phyloP scores from a whole-genome alignment of 768 basidiomycete species.

The Butyriboletus loyo region DNA sequence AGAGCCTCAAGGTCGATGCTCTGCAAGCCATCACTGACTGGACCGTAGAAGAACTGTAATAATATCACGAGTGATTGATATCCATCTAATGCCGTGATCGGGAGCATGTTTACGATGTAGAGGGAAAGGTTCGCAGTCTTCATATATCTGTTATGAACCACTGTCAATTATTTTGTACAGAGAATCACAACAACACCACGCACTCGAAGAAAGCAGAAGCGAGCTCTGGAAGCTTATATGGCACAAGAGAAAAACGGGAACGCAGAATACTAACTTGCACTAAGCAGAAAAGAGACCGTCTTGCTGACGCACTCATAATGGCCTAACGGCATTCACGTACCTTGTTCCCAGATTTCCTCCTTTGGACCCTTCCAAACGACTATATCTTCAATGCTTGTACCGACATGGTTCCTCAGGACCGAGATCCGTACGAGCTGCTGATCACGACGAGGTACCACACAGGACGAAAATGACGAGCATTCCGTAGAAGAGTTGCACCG shows the following conservation, averaged over 20 bases:
- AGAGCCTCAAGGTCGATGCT: slow-evolving; percentile 23
- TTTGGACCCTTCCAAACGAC: slow-evolving; percentile 75
- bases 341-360: slow-evolving; percentile 63
- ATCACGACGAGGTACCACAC: slow-evolving; percentile 49
- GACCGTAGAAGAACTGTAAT: slow-evolving; percentile 21
- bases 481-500: slow-evolving; percentile 42
- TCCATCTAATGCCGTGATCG: slow-evolving; percentile 71
- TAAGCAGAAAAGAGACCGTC: slow-evolving; percentile 20
- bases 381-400: slow-evolving; percentile 30
- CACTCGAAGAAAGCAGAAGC: slow-evolving; percentile 51
- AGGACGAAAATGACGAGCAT: slow-evolving; percentile 42
- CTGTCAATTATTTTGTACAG: not conserved
- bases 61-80: slow-evolving; percentile 47
- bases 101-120: slow-evolving; percentile 80
- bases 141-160: slow-evolving; percentile 49
- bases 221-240: slow-evolving; percentile 23
- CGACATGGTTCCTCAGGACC: slow-evolving; percentile 22
- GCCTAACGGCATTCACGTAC: slow-evolving; percentile 34
- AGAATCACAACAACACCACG: slow-evolving; percentile 23
- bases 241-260: slow-evolving; percentile 32
- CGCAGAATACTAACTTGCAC: slow-evolving; percentile 51
- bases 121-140: slow-evolving; percentile 70
- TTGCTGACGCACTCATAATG: not conserved
- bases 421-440: slow-evolving; percentile 58
- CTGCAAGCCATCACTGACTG: not conserved